Conservation (phyloP, 768 basidiomycete genomes). For the Agaricus bisporus region DNA sequence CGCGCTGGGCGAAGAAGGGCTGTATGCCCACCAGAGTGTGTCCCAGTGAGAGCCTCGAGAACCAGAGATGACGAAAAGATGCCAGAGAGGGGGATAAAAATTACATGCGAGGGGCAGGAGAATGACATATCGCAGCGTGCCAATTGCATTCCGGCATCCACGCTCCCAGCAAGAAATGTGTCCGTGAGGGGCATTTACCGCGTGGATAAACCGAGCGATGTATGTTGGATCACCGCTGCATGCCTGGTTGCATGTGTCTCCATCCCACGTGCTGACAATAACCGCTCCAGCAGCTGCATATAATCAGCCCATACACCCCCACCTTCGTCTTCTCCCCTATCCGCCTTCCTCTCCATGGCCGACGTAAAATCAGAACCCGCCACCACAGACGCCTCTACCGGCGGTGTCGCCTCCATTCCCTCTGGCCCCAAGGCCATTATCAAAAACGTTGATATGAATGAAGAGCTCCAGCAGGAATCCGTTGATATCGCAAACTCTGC, state of each 20-base stretch:
- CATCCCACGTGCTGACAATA: constrained; percentile 6
- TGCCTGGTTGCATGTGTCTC: constrained; percentile 2
- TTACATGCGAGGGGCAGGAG: background rate
- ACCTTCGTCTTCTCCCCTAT: background rate
- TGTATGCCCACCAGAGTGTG: background rate
- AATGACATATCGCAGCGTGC: background rate
- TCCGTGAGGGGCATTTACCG: constrained; percentile 1
- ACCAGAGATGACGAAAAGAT: background rate
- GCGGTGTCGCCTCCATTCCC: constrained; percentile 27
- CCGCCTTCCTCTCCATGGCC: constrained; percentile 30
- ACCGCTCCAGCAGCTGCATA: background rate
- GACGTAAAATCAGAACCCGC: constrained; percentile 52
- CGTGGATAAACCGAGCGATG: background rate
- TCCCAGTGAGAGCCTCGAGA: background rate
- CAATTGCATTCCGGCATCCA: constrained; percentile 1
- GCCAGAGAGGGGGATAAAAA: background rate
- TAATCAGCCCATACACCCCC: background rate
- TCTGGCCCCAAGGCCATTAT: constrained; percentile 73
- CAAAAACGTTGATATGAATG: constrained; percentile 95
- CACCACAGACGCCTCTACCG: constrained; percentile 49
- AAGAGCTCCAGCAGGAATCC: constrained; percentile 93
- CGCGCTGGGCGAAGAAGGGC: background rate
- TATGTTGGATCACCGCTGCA: no score
- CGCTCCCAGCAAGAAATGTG: constrained; percentile 1
- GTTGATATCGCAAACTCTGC: constrained; percentile 84